Conservation (phyloP, 805 yeast genomes). For the Nakazawaea populi region DNA sequence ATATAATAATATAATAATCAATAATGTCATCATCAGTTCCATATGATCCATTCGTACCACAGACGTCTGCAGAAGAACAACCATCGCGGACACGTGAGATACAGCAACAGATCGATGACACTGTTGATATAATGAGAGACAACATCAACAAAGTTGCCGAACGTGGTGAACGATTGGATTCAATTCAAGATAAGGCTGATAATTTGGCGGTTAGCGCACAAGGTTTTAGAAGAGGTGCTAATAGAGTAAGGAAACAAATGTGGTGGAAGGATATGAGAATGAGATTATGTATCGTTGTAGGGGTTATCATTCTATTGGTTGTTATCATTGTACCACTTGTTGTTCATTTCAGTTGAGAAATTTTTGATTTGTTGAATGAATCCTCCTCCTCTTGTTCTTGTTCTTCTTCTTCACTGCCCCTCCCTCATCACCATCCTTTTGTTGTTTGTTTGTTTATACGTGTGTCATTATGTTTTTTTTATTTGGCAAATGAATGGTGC, state of each 20-base stretch:
- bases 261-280: slow-evolving; percentile 98
- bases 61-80: slow-evolving; percentile 27
- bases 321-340: slow-evolving; percentile 92
- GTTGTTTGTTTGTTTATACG: too few species aligned
- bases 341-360: slow-evolving; percentile 57
- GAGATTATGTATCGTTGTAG: slow-evolving; percentile 84
- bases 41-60: slow-evolving; percentile 78
- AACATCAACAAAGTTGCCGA: slow-evolving; percentile 94
- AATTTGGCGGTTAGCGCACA: slow-evolving; percentile 88
- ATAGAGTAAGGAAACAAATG: slow-evolving; percentile 96
- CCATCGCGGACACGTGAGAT: slow-evolving; percentile 25
- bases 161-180: slow-evolving; percentile 88
- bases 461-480: too few species aligned
- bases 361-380: background rate
- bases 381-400: too few species aligned
- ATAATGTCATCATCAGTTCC: slow-evolving; percentile 75
- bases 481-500: too few species aligned
- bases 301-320: slow-evolving; percentile 71
- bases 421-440: too few species aligned
- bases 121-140: slow-evolving; percentile 96
- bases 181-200: slow-evolving; percentile 89
- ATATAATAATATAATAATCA: too few species aligned
- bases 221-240: slow-evolving; percentile 94
- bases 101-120: slow-evolving; percentile 76
- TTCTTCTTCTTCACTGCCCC: background rate